Percentiles rank a stretch among this genome's conserved stretches.
Evolutionary conservation across 139 green algal species (phyloP).

Genomic region (Chlorella sp.): DNA sequence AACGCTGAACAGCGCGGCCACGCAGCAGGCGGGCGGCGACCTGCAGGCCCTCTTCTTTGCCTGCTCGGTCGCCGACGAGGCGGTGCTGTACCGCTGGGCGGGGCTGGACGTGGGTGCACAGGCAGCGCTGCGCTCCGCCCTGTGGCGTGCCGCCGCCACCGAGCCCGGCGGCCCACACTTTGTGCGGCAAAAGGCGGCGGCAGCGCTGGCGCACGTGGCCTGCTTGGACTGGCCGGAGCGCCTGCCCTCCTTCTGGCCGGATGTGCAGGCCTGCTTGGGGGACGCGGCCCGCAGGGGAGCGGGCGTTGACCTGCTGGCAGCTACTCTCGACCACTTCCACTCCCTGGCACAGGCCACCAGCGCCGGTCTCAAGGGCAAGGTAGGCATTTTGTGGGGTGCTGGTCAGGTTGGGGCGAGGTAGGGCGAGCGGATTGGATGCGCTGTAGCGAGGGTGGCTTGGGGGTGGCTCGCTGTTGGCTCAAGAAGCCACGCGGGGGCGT

Average conservation of each 20-base stretch:
- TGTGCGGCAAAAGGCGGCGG: constrained; percentile 17
- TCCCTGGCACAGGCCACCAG: constrained; percentile 17
- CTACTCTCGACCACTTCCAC: constrained; percentile 30
- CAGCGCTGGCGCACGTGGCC: constrained; percentile 3
- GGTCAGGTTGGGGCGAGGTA: neutral
- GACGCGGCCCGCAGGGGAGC: neutral
- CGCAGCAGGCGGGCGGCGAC: neutral
- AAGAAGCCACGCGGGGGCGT: too few relatives aligned
- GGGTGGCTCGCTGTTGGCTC: too few relatives aligned
- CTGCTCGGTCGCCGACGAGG: neutral
- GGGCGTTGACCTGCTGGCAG: constrained; percentile 15
- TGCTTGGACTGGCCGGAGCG: constrained; percentile 6
- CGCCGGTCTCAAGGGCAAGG: constrained; percentile 8
- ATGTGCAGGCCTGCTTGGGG: constrained; percentile 16
- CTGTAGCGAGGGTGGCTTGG: neutral
- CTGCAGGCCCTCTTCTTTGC: constrained; percentile 30
- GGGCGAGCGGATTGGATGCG: neutral
- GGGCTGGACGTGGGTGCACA: neutral
- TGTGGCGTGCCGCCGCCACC: neutral
- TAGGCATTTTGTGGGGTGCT: neutral
- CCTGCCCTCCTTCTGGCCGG: constrained; percentile 2
- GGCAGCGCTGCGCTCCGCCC: constrained; percentile 1
- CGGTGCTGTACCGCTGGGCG: neutral
- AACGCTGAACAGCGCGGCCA: neutral
- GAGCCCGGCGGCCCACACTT: constrained; percentile 16